Conservation (phyloP, 1,139 yeast genomes). For the Meyerozyma athensensis region DNA sequence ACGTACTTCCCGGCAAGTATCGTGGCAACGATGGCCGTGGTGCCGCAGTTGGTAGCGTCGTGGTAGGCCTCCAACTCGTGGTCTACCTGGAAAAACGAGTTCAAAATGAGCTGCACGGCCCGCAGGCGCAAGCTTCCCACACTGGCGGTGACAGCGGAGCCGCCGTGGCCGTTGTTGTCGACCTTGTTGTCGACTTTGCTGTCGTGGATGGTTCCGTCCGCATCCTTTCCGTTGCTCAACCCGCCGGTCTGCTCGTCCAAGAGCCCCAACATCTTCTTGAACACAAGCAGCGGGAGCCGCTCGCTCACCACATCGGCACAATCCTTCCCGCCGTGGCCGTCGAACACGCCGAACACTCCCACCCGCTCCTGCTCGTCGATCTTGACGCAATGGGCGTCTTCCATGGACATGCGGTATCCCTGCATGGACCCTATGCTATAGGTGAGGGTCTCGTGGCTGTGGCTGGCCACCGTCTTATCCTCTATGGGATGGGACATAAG, state of each 20-base stretch:
- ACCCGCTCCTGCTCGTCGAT: conserved; percentile 40
- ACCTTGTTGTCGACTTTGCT: conserved; percentile 2
- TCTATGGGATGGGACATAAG: conserved; percentile 71
- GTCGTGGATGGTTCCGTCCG: no score
- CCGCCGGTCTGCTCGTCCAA: conserved; percentile 6
- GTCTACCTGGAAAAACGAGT: conserved; percentile 57
- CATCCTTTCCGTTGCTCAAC: no score
- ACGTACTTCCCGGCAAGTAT: conserved; percentile 46
- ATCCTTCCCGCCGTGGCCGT: conserved; percentile 74
- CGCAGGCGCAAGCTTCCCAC: conserved; percentile 1
- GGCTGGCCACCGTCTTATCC: conserved; percentile 53
- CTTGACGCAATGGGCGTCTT: conserved; percentile 61
- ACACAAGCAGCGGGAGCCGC: conserved; percentile 32
- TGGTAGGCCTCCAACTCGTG: conserved; percentile 43
- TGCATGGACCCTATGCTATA: conserved; percentile 75
- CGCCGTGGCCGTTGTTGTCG: conserved; percentile 1
- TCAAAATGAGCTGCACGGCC: conserved; percentile 35
- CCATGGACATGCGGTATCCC: conserved; percentile 73
- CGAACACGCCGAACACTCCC: conserved; percentile 69
- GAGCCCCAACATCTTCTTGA: conserved; percentile 19
- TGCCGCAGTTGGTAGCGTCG: conserved; percentile 51
- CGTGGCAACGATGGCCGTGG: conserved; percentile 60
- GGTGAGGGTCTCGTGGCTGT: conserved; percentile 40
- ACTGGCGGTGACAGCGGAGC: conserved; percentile 3
- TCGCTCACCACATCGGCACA: conserved; percentile 54